These are phyloP conservation scores for Zygosaccharomyces bisporus DNA, from an alignment of 805 yeast species.

Conservation along the genomic window DNA sequence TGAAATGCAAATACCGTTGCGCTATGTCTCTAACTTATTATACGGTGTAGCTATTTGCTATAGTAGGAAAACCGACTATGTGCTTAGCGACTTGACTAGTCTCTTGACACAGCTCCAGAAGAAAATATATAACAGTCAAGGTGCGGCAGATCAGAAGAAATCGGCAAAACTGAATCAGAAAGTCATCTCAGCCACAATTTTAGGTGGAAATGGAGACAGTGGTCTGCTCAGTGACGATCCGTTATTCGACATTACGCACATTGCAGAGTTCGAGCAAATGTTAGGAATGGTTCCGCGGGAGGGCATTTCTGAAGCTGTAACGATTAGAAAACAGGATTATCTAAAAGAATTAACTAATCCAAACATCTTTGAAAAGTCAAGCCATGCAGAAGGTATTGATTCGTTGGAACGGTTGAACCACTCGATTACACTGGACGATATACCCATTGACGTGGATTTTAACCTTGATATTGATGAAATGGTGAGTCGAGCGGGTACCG, in stretches of 20 bases:
- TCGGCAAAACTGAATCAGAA: background rate
- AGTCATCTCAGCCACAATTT: slow-evolving; percentile 8
- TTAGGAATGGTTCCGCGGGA: slow-evolving; percentile 8
- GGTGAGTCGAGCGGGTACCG: slow-evolving; percentile 28
- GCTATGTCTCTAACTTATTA: slow-evolving; percentile 30
- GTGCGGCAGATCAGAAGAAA: slow-evolving; percentile 3
- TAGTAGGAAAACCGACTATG: slow-evolving; percentile 31
- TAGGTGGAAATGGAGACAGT: slow-evolving; percentile 2
- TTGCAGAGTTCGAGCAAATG: slow-evolving; percentile 14
- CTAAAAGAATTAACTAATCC: slow-evolving; percentile 26
- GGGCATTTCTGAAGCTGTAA: slow-evolving; percentile 6
- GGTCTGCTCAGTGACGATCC: slow-evolving; percentile 30
- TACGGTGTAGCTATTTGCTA: slow-evolving; percentile 36
- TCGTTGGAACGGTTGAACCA: slow-evolving; percentile 5
- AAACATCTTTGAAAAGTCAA: slow-evolving; percentile 14
- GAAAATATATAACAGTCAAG: slow-evolving; percentile 8
- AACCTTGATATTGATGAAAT: slow-evolving; percentile 31
- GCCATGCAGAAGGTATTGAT: background rate
- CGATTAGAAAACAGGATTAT: slow-evolving; percentile 25
- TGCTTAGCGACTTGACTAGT: slow-evolving; percentile 28
- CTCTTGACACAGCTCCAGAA: slow-evolving; percentile 25
- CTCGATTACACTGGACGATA: slow-evolving; percentile 17
- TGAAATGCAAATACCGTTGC: slow-evolving; percentile 23
- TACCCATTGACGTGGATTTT: slow-evolving; percentile 30
- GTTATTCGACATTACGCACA: slow-evolving; percentile 25